Evolutionary conservation across 2,329 filamentous ascomycete species (phyloP).

Genomic region (Cryphonectria radicalis): DNA sequence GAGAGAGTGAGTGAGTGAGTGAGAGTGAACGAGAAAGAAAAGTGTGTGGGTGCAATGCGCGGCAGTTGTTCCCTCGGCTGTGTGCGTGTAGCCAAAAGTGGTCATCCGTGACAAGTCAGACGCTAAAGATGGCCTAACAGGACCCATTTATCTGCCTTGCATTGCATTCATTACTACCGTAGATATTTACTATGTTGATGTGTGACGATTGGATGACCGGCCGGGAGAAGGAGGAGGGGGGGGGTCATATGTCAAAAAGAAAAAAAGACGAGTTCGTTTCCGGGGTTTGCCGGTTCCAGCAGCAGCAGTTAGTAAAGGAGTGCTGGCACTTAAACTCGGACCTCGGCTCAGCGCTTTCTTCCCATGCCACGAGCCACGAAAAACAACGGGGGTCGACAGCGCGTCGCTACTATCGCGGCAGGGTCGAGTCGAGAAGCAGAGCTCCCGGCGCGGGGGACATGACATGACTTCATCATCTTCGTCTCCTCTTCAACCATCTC

Average conservation of each 20-base stretch:
- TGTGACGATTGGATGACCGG: neutral
- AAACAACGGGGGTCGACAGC: neutral
- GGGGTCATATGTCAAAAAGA: slow-evolving; percentile 3
- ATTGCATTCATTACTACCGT: neutral
- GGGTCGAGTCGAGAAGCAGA: neutral
- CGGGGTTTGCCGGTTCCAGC: neutral
- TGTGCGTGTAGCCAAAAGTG: neutral
- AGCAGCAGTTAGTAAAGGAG: neutral
- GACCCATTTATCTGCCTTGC: neutral
- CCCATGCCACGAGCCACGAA: slow-evolving; percentile 10
- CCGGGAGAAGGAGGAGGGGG: too few relatives aligned
- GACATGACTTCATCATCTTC: slow-evolving; percentile 4
- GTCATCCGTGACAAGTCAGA: neutral
- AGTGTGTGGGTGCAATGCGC: neutral
- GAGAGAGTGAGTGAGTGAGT: neutral
- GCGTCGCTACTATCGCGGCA: neutral
- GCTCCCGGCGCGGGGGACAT: neutral
- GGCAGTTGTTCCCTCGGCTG: neutral
- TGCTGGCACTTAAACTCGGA: slow-evolving; percentile 14
- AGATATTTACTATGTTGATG: neutral
- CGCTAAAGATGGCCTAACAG: neutral
- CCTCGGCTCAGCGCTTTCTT: slow-evolving; percentile 22
- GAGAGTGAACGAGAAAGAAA: too few relatives aligned
- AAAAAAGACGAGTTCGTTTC: neutral
- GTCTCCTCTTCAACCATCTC: neutral